Evolutionary conservation across 805 yeast species (phyloP).

Genomic region (Candida coquimbonensis): DNA sequence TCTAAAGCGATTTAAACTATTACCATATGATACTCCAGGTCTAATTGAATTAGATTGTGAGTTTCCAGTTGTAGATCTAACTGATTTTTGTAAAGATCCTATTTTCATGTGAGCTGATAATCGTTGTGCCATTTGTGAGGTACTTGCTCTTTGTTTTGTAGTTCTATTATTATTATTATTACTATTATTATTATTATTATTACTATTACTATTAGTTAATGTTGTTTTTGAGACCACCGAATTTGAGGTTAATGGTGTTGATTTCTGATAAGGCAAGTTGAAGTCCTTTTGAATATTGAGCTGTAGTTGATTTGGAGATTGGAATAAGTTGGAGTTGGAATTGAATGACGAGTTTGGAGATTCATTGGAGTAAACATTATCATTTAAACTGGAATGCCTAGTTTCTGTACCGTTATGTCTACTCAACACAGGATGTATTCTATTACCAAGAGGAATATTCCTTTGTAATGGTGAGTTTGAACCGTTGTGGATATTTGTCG

Average conservation of each 20-base stretch:
- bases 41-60: slow-evolving; percentile 6
- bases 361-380: slow-evolving; percentile 4
- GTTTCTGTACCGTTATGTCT: too few relatives aligned
- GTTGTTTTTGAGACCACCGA: background rate
- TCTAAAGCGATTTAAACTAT: background rate
- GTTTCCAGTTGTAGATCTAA: background rate
- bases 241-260: background rate
- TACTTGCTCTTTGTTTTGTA: slow-evolving; percentile 13
- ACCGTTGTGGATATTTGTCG: slow-evolving; percentile 14
- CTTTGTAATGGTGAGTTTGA: slow-evolving; percentile 6
- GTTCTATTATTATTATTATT: background rate
- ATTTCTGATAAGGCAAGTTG: background rate
- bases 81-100: slow-evolving; percentile 7
- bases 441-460: slow-evolving; percentile 3
- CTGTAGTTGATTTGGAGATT: too few relatives aligned
- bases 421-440: background rate
- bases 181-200: background rate
- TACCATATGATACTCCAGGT: slow-evolving; percentile 15
- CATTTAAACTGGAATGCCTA: too few relatives aligned
- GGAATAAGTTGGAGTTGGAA: too few relatives aligned
- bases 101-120: slow-evolving; percentile 21
- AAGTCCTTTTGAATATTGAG: too few relatives aligned
- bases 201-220: background rate
- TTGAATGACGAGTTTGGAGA: slow-evolving; percentile 9
- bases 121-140: slow-evolving; percentile 20